These are phyloP conservation scores for Plasmodium sp. DNA, from an alignment of 169 alveolate genomes.

Conservation along the genomic window DNA sequence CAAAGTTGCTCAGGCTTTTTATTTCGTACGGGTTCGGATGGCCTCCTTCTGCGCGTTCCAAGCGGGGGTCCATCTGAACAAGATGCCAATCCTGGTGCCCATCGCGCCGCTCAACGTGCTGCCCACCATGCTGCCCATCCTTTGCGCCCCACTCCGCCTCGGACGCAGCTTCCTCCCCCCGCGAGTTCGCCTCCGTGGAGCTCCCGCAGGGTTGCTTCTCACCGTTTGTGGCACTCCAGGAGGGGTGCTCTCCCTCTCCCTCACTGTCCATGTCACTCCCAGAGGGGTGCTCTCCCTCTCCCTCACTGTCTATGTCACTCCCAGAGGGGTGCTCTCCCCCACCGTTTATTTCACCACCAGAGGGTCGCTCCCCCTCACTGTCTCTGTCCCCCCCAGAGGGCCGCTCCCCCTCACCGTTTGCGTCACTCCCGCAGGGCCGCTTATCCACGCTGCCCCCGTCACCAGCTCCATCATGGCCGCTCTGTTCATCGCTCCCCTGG, in stretches of 20 bases:
- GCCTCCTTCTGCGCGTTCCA: neutral
- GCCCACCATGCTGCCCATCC: neutral
- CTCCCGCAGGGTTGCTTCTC: neutral
- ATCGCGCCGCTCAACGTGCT: neutral
- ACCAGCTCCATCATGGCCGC: neutral
- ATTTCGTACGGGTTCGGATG: constrained; percentile 20
- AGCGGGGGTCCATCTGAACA: no score
- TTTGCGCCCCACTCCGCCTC: neutral
- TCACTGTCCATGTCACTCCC: no score
- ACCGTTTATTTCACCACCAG: neutral
- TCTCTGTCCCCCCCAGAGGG: neutral
- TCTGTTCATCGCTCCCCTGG: neutral
- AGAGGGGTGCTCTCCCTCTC: neutral
- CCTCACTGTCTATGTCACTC: neutral
- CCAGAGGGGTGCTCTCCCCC: neutral
- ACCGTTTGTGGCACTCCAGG: neutral
- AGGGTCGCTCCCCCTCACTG: neutral
- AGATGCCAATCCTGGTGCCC: no score
- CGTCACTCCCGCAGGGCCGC: neutral
- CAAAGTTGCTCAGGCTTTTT: constrained; percentile 14
- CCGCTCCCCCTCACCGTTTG: neutral
- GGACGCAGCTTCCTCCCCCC: neutral
- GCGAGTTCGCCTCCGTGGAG: neutral
- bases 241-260: neutral
- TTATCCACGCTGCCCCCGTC: neutral